Evolutionary conservation across 2,329 filamentous ascomycete species (phyloP).

Genomic region (Xylariales sp.): DNA sequence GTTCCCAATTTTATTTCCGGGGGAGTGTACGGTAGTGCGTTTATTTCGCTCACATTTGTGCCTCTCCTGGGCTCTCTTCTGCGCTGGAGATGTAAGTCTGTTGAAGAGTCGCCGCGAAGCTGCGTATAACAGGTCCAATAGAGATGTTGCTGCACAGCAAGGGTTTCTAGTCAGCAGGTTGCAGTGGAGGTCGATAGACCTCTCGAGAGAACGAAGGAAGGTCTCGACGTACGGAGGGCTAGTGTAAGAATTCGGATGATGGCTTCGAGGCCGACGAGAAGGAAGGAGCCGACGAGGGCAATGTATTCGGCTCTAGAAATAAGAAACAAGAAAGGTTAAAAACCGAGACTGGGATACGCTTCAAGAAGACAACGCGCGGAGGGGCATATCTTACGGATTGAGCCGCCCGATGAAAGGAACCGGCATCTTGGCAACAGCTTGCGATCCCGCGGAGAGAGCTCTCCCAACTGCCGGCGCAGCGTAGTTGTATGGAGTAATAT

Average conservation of each 20-base stretch:
- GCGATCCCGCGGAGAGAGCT: too few species aligned
- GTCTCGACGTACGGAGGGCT: conserved; percentile 61
- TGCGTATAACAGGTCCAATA: conserved; percentile 79
- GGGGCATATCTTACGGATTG: conserved; percentile 33
- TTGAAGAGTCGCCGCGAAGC: conserved; percentile 82
- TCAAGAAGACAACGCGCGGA: too few species aligned
- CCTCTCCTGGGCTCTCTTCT: conserved; percentile 62
- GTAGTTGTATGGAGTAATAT: too few species aligned
- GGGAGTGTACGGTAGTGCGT: too few species aligned
- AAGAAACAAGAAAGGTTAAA: conserved; percentile 1
- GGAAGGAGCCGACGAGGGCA: conserved; percentile 77
- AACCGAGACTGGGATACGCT: too few species aligned
- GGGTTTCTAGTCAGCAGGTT: conserved; percentile 16
- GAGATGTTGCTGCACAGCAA: conserved; percentile 72
- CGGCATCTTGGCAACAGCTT: conserved; percentile 26
- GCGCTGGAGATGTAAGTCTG: conserved; percentile 64
- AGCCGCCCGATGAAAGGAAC: conserved; percentile 36
- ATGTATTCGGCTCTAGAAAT: conserved; percentile 74
- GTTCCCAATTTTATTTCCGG: too few species aligned
- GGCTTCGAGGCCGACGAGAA: conserved; percentile 77
- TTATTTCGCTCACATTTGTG: conserved; percentile 52
- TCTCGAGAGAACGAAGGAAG: neutral
- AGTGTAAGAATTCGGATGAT: conserved; percentile 82
- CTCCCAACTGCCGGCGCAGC: too few species aligned
- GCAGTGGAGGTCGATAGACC: too few species aligned